phyloP scores from a whole-genome alignment of 2,329 filamentous ascomycete genomes.

The Karstenula rhodostoma region DNA sequence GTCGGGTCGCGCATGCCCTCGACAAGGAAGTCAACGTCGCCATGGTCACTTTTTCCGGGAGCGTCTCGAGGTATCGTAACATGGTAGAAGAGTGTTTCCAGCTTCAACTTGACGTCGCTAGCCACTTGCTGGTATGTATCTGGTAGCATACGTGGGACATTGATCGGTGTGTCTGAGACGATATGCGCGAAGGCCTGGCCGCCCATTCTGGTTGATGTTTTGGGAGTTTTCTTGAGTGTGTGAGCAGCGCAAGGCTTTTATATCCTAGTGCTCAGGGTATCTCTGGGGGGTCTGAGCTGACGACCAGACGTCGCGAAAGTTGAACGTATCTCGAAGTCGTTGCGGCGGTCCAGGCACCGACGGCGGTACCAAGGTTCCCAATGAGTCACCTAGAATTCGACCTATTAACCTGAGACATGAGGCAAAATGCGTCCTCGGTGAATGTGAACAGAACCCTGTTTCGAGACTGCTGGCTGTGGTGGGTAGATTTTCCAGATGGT shows the following conservation, averaged over 20 bases:
- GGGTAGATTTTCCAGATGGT: background rate
- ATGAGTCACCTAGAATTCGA: slow-evolving; percentile 2
- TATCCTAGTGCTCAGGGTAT: background rate
- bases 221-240: background rate
- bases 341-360: background rate
- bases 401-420: background rate
- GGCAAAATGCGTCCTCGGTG: background rate
- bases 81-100: slow-evolving; percentile 61
- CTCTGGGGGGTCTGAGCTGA: background rate
- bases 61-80: slow-evolving; percentile 72
- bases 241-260: background rate
- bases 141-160: slow-evolving; percentile 71
- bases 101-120: slow-evolving; percentile 54
- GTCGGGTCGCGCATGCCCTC: slow-evolving; percentile 22
- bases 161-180: slow-evolving; percentile 52
- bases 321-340: background rate
- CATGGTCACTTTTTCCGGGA: slow-evolving; percentile 72
- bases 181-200: slow-evolving; percentile 55
- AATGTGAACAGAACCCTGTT: background rate
- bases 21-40: slow-evolving; percentile 78
- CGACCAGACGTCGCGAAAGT: background rate
- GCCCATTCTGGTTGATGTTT: slow-evolving; percentile 64
- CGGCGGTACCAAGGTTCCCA: background rate
- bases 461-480: no score
- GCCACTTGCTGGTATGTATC: slow-evolving; percentile 65